Base-by-base conservation (phyloP, 2,329 filamentous ascomycete species). In the Aspergillus proliferans region DNA sequence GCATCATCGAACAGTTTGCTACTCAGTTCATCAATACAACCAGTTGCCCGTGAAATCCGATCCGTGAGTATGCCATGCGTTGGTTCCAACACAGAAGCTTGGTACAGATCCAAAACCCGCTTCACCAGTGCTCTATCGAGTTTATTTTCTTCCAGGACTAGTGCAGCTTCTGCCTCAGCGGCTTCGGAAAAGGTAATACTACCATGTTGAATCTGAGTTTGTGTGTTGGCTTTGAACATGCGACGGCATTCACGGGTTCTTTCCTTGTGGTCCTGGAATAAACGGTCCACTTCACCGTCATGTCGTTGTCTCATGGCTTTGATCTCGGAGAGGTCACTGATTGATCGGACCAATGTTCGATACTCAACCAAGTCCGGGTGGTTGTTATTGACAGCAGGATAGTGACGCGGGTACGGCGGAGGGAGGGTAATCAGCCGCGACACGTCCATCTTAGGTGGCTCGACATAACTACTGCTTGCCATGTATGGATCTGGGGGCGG, bases 341-440 rank as follows among this genome's bases (percentile, higher is more conserved):
- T 72, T 1, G 79, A 77, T 12, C 90, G 82, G 18, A 96, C 86
- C 0, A 83, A 79, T 3, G 78, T 83, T 45, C 93, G 84, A 43
- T 88, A 91, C 1, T 83, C 78, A 0, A 85, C 80, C n/a, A 98
- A 78, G 55, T 94, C 86, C 0, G 93, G 93, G 63, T 98, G 93
- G 58, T 83, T 94, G 63, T 97, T 98, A 67, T 95, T 96, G 14
- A 97, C 88, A 0, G 93, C 93, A 7, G 93, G 93, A 60, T 97
- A 87, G 62, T 97, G 92, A 6, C 92, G 85, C 1, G 93, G 93
- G 66, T 95, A 97, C 2, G 93, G 88, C 1, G 93, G 93, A 7
- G 93, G 93, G 26, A 98, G 76, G 0, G 93, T 96, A 4, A 98
- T 87, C 1, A 98, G 81, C 24, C 93, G 81, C 3, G 93, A 97